Evolutionary conservation across 805 yeast species (phyloP).

Genomic region (Isabelozyma heimii): DNA sequence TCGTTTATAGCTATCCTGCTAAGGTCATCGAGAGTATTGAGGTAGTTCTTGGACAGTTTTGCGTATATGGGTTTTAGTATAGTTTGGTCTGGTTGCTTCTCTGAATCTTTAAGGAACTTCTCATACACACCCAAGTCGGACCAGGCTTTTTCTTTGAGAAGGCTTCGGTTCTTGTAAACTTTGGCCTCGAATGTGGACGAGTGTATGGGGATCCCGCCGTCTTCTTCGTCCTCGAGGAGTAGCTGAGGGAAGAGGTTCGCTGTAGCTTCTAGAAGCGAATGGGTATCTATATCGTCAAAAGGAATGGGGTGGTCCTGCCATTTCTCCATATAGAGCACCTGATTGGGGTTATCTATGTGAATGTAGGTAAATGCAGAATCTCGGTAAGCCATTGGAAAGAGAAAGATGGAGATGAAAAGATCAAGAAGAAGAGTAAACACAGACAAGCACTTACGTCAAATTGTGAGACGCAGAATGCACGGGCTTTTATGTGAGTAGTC

Average conservation of each 20-base stretch:
- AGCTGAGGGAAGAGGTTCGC: constrained; percentile 33
- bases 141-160: constrained; percentile 33
- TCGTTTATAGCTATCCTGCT: constrained; percentile 25
- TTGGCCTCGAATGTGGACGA: constrained; percentile 39
- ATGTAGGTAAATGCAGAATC: constrained; percentile 26
- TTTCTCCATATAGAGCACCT: constrained; percentile 38
- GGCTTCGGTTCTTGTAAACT: constrained; percentile 28
- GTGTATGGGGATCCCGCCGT: constrained; percentile 34
- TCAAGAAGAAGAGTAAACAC: neutral
- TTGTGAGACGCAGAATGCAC: neutral
- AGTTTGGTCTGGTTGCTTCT: constrained; percentile 25
- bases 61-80: constrained; percentile 27
- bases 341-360: constrained; percentile 38
- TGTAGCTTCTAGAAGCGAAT: constrained; percentile 34
- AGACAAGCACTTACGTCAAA: too few species aligned
- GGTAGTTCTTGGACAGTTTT: constrained; percentile 8
- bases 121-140: constrained; percentile 27
- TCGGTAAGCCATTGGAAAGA: constrained; percentile 4
- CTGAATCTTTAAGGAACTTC: constrained; percentile 21
- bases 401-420: neutral
- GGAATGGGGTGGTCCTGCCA: constrained; percentile 42
- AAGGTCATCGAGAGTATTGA: constrained; percentile 9
- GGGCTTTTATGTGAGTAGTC: neutral
- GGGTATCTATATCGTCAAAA: constrained; percentile 42
- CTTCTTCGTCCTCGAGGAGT: constrained; percentile 37